phyloP scores from a whole-genome alignment of 768 basidiomycete genomes.

The Rhodosporidiobolus odoratus region DNA sequence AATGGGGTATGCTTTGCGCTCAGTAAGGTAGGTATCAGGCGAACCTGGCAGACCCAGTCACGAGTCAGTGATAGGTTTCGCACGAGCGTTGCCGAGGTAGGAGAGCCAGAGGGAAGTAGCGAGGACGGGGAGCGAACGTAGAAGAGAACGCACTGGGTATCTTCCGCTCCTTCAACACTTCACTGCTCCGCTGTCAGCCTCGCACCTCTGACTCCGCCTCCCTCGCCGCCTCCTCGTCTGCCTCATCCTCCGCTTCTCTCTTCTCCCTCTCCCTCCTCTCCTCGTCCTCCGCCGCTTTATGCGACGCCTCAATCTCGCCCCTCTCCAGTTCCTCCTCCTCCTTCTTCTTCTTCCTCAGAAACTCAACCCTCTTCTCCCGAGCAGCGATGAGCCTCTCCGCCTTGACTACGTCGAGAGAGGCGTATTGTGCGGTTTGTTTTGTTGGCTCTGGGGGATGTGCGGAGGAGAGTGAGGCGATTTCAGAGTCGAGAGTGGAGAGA shows the following conservation, averaged over 20 bases:
- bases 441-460: background rate
- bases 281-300: background rate
- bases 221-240: background rate
- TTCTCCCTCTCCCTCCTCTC: background rate
- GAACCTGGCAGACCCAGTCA: no score
- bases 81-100: no score
- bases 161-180: no score
- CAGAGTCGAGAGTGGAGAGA: conserved; percentile 12
- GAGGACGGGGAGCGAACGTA: no score
- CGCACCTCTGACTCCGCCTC: no score
- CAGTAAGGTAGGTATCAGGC: no score
- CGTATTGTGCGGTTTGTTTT: background rate
- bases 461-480: conserved; percentile 15
- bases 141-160: no score
- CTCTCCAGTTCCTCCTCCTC: background rate
- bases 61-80: no score
- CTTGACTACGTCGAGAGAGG: background rate
- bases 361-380: conserved; percentile 10
- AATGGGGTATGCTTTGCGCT: no score
- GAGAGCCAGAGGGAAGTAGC: no score
- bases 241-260: background rate
- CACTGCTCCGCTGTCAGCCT: no score
- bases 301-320: conserved; percentile 2
- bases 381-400: conserved; percentile 12
- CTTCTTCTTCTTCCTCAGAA: background rate